Percentiles rank a stretch among this genome's conserved stretches.
Evolutionary conservation across 106 monocot genomes (phyloP).

Genomic region (Dendrobium huoshanense): DNA sequence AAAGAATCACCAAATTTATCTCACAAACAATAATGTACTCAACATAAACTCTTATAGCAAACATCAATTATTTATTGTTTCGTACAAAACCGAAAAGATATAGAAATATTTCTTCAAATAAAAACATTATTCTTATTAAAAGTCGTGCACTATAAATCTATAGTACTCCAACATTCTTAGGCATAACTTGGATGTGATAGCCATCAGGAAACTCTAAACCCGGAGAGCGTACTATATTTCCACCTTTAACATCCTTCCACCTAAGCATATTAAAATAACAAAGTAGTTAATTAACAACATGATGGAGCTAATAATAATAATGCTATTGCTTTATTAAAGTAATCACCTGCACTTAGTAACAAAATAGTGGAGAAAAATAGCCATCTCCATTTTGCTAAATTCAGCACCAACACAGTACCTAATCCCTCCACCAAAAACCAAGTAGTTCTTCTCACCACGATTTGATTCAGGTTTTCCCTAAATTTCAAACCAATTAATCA

Average conservation of each 20-base stretch:
- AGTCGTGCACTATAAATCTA: too few relatives aligned
- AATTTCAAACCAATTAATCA: not conserved
- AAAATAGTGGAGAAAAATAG: slow-evolving; percentile 50
- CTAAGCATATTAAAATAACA: slow-evolving; percentile 2
- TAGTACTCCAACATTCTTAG: too few relatives aligned
- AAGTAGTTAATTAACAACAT: too few relatives aligned
- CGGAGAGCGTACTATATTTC: slow-evolving; percentile 51
- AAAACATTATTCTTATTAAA: too few relatives aligned
- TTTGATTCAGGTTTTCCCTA: slow-evolving; percentile 24
- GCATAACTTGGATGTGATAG: slow-evolving; percentile 36
- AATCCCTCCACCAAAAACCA: slow-evolving; percentile 62
- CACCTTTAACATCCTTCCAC: slow-evolving; percentile 41
- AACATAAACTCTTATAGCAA: too few relatives aligned
- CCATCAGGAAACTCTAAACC: slow-evolving; percentile 56
- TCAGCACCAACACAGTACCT: slow-evolving; percentile 61
- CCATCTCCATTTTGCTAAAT: slow-evolving; percentile 53
- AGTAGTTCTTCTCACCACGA: slow-evolving; percentile 40
- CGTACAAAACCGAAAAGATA: too few relatives aligned
- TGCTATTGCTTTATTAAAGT: too few relatives aligned
- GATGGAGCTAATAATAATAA: too few relatives aligned
- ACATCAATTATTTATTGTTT: too few relatives aligned
- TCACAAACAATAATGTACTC: too few relatives aligned
- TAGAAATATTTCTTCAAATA: too few relatives aligned
- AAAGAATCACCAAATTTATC: too few relatives aligned
- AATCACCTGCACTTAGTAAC: slow-evolving; percentile 52